A percentile compares a stretch with the other conserved stretches of the same genome.
Evolutionary conservation across 495 filamentous ascomycete species (phyloP).

Genomic region (Halenospora varia): DNA sequence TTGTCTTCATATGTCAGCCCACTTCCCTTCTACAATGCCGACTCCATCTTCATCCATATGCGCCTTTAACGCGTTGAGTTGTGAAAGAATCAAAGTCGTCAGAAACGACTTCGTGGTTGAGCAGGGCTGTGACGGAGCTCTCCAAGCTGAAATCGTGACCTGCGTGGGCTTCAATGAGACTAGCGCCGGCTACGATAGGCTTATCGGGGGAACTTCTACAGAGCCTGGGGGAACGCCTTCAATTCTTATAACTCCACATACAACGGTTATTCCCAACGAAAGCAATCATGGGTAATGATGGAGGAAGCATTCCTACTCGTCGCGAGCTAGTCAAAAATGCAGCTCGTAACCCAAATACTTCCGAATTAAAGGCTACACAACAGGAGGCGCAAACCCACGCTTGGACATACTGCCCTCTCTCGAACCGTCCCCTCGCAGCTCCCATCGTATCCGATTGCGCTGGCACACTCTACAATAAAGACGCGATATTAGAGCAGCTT

Average conservation of each 20-base stretch:
- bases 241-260: no score
- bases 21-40: constrained; percentile 14
- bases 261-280: no score
- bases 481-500: constrained; percentile 78
- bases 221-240: background rate
- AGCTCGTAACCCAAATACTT: constrained; percentile 73
- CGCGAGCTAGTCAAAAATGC: constrained; percentile 93
- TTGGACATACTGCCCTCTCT: constrained; percentile 85
- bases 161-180: background rate
- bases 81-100: background rate
- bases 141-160: background rate
- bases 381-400: constrained; percentile 77
- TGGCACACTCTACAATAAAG: constrained; percentile 93
- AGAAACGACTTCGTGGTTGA: background rate
- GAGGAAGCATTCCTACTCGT: constrained; percentile 88
- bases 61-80: constrained; percentile 1
- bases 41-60: constrained; percentile 22
- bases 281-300: constrained; percentile 99
- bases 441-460: constrained; percentile 81
- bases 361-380: constrained; percentile 83
- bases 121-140: background rate
- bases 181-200: constrained; percentile 4
- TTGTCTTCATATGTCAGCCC: constrained; percentile 9
- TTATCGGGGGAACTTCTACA: no score
- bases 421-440: constrained; percentile 63